phyloP scores from a whole-genome alignment of 306 rosid species.

The Potentilla sterilis region DNA sequence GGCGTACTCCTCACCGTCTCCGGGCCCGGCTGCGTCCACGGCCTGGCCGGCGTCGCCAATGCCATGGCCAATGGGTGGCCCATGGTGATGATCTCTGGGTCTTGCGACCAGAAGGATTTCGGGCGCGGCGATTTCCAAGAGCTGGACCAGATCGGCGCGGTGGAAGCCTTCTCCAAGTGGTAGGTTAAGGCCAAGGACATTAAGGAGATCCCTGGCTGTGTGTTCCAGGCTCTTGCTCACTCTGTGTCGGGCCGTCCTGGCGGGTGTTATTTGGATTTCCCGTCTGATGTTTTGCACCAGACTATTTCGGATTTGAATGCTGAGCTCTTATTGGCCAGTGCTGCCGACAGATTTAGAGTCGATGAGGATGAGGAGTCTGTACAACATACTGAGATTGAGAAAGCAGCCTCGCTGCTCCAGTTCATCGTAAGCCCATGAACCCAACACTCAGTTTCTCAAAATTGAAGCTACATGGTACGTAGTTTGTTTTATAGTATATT shows the following conservation, averaged over 20 bases:
- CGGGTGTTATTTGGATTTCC: constrained; percentile 80
- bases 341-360: too few relatives aligned
- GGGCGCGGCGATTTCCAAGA: constrained; percentile 99
- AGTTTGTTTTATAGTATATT: too few relatives aligned
- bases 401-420: constrained; percentile 55
- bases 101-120: constrained; percentile 65
- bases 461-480: too few relatives aligned
- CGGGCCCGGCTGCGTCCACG: constrained; percentile 97
- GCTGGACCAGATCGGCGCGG: constrained; percentile 78
- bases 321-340: constrained; percentile 42
- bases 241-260: constrained; percentile 73
- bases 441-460: too few relatives aligned
- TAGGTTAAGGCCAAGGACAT: constrained; percentile 58
- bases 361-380: too few relatives aligned
- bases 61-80: constrained; percentile 88
- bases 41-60: constrained; percentile 89
- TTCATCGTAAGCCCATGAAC: too few relatives aligned
- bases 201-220: constrained; percentile 54
- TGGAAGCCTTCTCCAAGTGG: constrained; percentile 67
- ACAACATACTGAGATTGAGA: too few relatives aligned
- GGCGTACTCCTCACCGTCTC: constrained; percentile 93
- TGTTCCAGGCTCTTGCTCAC: constrained; percentile 49
- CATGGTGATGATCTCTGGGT: constrained; percentile 82
- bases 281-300: constrained; percentile 77
- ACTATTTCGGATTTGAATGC: constrained; percentile 55